Conservation (phyloP, 2,329 filamentous ascomycete genomes). For the Phaeosphaeriaceae sp. region DNA sequence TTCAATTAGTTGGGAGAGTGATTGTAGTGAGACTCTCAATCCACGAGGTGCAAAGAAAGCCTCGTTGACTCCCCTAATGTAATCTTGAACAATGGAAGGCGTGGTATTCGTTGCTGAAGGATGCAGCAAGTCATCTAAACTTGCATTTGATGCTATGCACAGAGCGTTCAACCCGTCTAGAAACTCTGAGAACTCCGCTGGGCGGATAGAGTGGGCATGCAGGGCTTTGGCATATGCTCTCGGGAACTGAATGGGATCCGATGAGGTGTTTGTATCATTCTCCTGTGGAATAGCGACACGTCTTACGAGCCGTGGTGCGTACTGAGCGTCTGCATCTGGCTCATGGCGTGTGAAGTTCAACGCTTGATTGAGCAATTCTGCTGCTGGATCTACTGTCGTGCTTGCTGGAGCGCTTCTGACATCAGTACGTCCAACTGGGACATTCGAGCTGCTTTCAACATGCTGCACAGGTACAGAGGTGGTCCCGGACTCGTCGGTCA, state of each 20-base stretch:
- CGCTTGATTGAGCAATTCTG: slow-evolving; percentile 26
- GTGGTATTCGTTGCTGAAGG: not conserved
- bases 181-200: slow-evolving; percentile 41
- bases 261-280: not conserved
- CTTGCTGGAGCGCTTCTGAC: slow-evolving; percentile 2
- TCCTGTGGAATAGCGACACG: slow-evolving; percentile 36
- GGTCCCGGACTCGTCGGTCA: slow-evolving; percentile 20
- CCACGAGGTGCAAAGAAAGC: slow-evolving; percentile 43
- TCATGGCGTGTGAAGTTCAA: slow-evolving; percentile 35
- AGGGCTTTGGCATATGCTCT: slow-evolving; percentile 40
- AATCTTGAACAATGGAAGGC: slow-evolving; percentile 26
- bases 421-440: slow-evolving; percentile 29
- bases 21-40: slow-evolving; percentile 32
- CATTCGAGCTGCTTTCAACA: slow-evolving; percentile 23
- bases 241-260: slow-evolving; percentile 28
- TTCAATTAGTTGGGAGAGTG: slow-evolving; percentile 29
- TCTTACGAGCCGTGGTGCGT: slow-evolving; percentile 31
- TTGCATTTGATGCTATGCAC: slow-evolving; percentile 19
- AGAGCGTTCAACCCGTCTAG: slow-evolving; percentile 43
- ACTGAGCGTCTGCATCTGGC: slow-evolving; percentile 30
- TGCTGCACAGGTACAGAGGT: slow-evolving; percentile 36
- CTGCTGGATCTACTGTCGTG: slow-evolving; percentile 8
- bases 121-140: slow-evolving; percentile 12
- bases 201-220: slow-evolving; percentile 36
- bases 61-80: slow-evolving; percentile 38